phyloP scores from a whole-genome alignment of 2,329 filamentous ascomycete species.

The Didymella lethalis region DNA sequence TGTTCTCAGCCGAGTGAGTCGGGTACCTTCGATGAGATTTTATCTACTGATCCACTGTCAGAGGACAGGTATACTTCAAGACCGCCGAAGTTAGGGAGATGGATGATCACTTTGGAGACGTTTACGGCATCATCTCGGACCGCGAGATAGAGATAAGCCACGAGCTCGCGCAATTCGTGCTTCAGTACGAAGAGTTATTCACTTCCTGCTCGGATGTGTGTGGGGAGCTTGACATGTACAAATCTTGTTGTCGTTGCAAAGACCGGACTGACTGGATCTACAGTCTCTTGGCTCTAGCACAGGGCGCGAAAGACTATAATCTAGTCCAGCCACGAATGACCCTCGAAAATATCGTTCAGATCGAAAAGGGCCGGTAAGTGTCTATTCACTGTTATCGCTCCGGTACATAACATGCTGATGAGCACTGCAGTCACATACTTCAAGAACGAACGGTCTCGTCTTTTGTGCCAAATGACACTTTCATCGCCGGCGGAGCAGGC shows the following conservation, averaged over 20 bases:
- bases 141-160: conserved; percentile 90
- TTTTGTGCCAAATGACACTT: conserved; percentile 84
- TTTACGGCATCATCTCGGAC: conserved; percentile 87
- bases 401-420: not conserved
- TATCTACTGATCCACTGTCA: conserved; percentile 8
- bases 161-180: conserved; percentile 72
- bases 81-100: conserved; percentile 81
- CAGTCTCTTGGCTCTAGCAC: conserved; percentile 79
- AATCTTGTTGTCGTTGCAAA: not conserved
- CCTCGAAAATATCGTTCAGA: conserved; percentile 72
- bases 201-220: conserved; percentile 76
- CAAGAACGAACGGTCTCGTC: conserved; percentile 83
- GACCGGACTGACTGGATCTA: conserved; percentile 27
- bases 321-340: conserved; percentile 76
- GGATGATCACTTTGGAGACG: conserved; percentile 82
- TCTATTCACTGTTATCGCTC: no score
- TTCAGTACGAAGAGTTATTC: conserved; percentile 73
- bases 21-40: not conserved
- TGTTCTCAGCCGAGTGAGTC: conserved; percentile 71
- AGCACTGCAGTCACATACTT: conserved; percentile 69
- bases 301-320: conserved; percentile 77
- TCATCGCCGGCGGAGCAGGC: conserved; percentile 66
- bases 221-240: conserved; percentile 78
- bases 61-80: conserved; percentile 80
- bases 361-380: conserved; percentile 74